A percentile compares a stretch with the other conserved stretches of the same genome.
These are phyloP conservation scores for Stereum hirsutum DNA, from an alignment of 1,284 basidiomycete species.

Conservation along the genomic window DNA sequence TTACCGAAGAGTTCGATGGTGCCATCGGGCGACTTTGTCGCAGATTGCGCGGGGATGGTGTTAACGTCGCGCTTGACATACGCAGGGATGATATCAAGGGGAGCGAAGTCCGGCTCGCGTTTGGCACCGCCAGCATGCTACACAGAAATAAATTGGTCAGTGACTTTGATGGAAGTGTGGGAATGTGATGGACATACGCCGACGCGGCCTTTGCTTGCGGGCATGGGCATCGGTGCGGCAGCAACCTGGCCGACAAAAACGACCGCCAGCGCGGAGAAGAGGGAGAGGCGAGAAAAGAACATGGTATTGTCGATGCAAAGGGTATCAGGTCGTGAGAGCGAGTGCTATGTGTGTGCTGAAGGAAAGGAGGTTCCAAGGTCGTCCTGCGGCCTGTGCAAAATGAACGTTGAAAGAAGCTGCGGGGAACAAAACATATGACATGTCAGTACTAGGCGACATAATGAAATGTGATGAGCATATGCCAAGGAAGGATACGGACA, in stretches of 20 bases:
- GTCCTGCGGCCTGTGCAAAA: slow-evolving; percentile 25
- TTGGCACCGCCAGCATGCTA: slow-evolving; percentile 16
- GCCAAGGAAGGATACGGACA: slow-evolving; percentile 22
- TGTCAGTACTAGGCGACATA: slow-evolving; percentile 5
- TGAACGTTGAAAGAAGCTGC: slow-evolving; percentile 6
- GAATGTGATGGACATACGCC: slow-evolving; percentile 1
- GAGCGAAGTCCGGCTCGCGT: slow-evolving; percentile 25
- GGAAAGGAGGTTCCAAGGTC: slow-evolving; percentile 20
- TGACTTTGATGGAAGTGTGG: background rate
- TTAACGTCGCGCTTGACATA: slow-evolving; percentile 26
- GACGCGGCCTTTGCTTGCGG: slow-evolving; percentile 21
- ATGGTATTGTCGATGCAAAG: too few species aligned
- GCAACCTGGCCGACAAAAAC: slow-evolving; percentile 35
- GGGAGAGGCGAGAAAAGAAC: slow-evolving; percentile 30
- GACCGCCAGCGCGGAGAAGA: slow-evolving; percentile 32
- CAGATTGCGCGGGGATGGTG: slow-evolving; percentile 6
- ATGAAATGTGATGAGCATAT: slow-evolving; percentile 7
- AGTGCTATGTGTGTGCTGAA: slow-evolving; percentile 8
- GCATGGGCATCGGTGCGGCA: slow-evolving; percentile 35
- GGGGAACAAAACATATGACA: slow-evolving; percentile 12
- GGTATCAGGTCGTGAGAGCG: too few species aligned
- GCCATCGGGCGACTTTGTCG: slow-evolving; percentile 4
- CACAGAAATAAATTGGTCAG: background rate
- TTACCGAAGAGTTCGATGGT: slow-evolving; percentile 6
- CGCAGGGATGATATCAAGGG: slow-evolving; percentile 36